A percentile compares a stretch with the other conserved stretches of the same genome.
Conservation (phyloP, 2,329 filamentous ascomycete species). For the Apiospora marii region DNA sequence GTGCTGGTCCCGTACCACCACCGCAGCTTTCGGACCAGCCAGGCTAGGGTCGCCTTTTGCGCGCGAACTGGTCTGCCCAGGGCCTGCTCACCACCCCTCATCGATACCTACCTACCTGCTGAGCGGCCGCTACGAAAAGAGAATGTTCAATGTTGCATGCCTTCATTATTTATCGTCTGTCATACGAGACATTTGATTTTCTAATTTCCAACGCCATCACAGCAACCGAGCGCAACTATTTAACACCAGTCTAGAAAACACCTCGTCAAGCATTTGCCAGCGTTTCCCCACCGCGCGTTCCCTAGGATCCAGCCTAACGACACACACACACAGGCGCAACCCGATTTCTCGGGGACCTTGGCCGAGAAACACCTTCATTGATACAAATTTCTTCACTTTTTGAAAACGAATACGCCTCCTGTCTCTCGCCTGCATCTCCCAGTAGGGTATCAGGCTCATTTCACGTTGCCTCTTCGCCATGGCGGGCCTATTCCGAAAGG, state of each 20-base stretch:
- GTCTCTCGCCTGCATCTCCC: slow-evolving; percentile 5
- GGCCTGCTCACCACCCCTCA: slow-evolving; percentile 17
- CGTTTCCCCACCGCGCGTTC: slow-evolving; percentile 27
- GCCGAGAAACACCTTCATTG: slow-evolving; percentile 15
- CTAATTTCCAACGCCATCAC: slow-evolving; percentile 23
- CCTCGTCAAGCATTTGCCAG: slow-evolving; percentile 24
- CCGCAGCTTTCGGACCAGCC: slow-evolving; percentile 32
- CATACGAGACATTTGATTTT: slow-evolving; percentile 54
- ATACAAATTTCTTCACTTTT: slow-evolving; percentile 12
- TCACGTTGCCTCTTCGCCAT: slow-evolving; percentile 56
- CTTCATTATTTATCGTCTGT: slow-evolving; percentile 36
- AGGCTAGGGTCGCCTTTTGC: slow-evolving; percentile 16
- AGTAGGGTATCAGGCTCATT: neutral
- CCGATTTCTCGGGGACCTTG: slow-evolving; percentile 23
- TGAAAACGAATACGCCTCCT: slow-evolving; percentile 12
- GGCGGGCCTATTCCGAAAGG: slow-evolving; percentile 89
- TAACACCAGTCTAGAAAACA: slow-evolving; percentile 47
- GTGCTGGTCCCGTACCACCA: slow-evolving; percentile 37
- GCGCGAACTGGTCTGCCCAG: neutral
- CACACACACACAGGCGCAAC: slow-evolving; percentile 27
- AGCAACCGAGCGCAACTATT: slow-evolving; percentile 47
- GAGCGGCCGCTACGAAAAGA: slow-evolving; percentile 41
- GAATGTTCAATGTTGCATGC: slow-evolving; percentile 21
- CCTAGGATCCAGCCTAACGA: slow-evolving; percentile 28
- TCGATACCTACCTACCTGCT: slow-evolving; percentile 17